Base-by-base conservation (phyloP, 129 eudicot genomes). In the Arctium lappa region DNA sequence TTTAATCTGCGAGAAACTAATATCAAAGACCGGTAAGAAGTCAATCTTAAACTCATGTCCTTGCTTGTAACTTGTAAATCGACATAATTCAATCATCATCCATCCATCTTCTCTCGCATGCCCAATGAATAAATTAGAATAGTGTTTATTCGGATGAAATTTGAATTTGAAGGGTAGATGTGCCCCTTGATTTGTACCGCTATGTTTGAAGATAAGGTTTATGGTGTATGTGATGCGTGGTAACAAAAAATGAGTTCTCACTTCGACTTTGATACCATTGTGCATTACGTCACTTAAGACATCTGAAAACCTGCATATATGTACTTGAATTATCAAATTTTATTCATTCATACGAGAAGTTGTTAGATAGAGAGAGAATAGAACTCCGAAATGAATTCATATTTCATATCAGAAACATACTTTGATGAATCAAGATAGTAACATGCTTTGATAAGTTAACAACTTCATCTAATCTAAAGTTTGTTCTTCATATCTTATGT, bases 61-160 rank as follows among this genome's bases (percentile, higher is more conserved):
- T 34, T 44, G 5, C 31, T 46, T 27, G 22, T 79, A 1, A 32
- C 83, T 79, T 31, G 76, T 69, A 48, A 79, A 79, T 32, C n/a
- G 83, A 12, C 71, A 79, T 22, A 22, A 22, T 22, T 22, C 27
- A 22, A 22, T 22, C 27, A 22, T 22, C 27, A 22, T 22, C 27
- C 83, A 79, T 48, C 83, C 77, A 70, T 79, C 83, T 31, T 79
- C 76, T 79, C 83, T 79, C 76, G 70, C 15, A 16, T 32, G 53
- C 15, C 53, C 53, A 13, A 46, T 46, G 2, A 13, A 46, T 46
- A 46, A 8, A 2, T 36, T 22, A 22, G 27, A 22, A 22, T 22
- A 0, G 27, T 22, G 27, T 22, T 22, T 22, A 22, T 0, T 22
- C 27, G 27, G 27, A 22, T 22, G 27, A 53, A 53, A 13, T 53